Conservation (phyloP, 345 rosid species). For the Salix exigua region DNA sequence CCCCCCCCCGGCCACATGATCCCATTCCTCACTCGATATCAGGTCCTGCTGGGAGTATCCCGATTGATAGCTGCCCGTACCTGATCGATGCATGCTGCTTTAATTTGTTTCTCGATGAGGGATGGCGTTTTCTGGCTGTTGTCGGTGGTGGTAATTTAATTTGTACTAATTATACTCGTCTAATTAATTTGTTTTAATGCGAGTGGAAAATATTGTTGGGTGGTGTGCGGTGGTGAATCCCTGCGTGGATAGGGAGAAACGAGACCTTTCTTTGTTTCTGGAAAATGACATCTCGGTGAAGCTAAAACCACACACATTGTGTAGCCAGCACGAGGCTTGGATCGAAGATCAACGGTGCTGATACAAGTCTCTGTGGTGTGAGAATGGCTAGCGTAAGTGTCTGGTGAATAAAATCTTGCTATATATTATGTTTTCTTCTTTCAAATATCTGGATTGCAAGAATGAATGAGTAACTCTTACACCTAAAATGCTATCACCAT, state of each 20-base stretch:
- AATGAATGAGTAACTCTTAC: background rate
- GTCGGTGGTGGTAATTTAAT: background rate
- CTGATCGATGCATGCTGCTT: background rate
- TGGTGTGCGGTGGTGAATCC: background rate
- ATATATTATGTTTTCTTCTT: too few relatives aligned
- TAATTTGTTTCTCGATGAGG: background rate
- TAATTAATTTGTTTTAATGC: background rate
- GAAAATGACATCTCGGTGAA: background rate
- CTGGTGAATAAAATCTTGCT: too few relatives aligned
- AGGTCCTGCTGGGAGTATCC: background rate
- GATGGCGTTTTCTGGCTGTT: background rate
- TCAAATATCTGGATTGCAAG: too few relatives aligned
- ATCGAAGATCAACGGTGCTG: background rate
- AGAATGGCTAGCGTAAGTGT: too few relatives aligned
- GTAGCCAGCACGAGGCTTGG: background rate
- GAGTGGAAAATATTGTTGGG: background rate
- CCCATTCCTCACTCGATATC: background rate
- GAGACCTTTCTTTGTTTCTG: background rate
- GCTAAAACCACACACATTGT: background rate
- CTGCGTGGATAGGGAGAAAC: background rate
- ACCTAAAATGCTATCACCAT: background rate
- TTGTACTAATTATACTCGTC: too few relatives aligned
- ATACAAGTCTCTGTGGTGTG: background rate
- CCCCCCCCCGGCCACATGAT: too few relatives aligned
- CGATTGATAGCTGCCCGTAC: background rate